Conservation (phyloP, 2,329 filamentous ascomycete genomes). For the Cylindrodendrum hubeiense region DNA sequence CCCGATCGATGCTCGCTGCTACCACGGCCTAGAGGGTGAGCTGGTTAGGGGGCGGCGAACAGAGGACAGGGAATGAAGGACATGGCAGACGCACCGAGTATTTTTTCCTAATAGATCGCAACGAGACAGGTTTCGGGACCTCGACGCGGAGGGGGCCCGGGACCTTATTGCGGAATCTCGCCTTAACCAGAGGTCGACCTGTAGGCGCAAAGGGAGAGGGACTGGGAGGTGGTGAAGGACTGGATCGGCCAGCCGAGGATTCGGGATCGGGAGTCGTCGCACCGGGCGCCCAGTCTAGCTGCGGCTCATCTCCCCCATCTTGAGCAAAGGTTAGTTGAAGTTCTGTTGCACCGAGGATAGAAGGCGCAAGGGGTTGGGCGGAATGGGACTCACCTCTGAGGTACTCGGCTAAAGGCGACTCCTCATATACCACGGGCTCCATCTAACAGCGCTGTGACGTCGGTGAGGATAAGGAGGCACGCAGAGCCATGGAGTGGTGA, state of each 20-base stretch:
- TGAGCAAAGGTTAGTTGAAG: constrained; percentile 1
- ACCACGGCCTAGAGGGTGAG: constrained; percentile 68
- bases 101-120: constrained; percentile 61
- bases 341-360: neutral
- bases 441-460: constrained; percentile 57
- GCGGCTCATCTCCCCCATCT: constrained; percentile 63
- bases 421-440: constrained; percentile 89
- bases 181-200: constrained; percentile 66
- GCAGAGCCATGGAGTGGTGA: constrained; percentile 47
- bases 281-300: constrained; percentile 60
- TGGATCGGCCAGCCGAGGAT: constrained; percentile 49
- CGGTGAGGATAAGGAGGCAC: constrained; percentile 41
- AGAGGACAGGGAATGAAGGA: neutral
- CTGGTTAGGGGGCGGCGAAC: constrained; percentile 20
- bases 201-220: constrained; percentile 68
- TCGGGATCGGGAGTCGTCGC: constrained; percentile 50
- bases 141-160: constrained; percentile 59
- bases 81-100: constrained; percentile 61
- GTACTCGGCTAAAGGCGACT: constrained; percentile 89
- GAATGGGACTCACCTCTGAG: constrained; percentile 76
- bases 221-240: constrained; percentile 61
- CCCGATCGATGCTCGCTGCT: constrained; percentile 78
- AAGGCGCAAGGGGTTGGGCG: neutral
- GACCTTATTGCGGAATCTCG: constrained; percentile 64
- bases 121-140: constrained; percentile 51